Conservation (phyloP, 2,329 filamentous ascomycete genomes). For the Fonsecaea monophora region DNA sequence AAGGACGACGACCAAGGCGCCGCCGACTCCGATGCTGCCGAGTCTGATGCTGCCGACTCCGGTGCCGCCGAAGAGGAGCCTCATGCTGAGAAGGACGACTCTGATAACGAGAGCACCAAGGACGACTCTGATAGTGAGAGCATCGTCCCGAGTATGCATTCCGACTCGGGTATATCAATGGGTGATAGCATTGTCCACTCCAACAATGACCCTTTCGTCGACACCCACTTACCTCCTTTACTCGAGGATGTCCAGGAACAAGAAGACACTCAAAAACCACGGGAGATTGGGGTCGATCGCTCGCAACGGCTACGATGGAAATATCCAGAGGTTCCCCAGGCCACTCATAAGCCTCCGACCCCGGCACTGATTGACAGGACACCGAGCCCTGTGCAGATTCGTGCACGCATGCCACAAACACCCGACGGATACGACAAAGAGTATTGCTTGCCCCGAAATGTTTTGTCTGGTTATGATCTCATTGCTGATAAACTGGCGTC, state of each 20-base stretch:
- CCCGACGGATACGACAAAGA: constrained; percentile 13
- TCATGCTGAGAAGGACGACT: constrained; percentile 8
- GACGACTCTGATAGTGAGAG: constrained; percentile 37
- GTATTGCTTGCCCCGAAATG: constrained; percentile 9
- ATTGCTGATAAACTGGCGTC: constrained; percentile 63
- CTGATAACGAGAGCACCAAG: not conserved
- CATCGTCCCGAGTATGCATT: constrained; percentile 41
- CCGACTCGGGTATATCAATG: constrained; percentile 47
- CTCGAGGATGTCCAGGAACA: constrained; percentile 26
- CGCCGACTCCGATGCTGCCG: not conserved
- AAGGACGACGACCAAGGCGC: constrained; percentile 29
- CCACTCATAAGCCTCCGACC: constrained; percentile 24
- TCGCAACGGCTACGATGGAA: constrained; percentile 26
- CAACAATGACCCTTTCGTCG: constrained; percentile 16
- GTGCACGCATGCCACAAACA: constrained; percentile 6
- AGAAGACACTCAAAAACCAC: constrained; percentile 13
- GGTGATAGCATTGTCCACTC: constrained; percentile 41
- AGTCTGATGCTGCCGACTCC: not conserved
- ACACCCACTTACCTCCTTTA: constrained; percentile 27
- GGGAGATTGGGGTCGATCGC: constrained; percentile 10
- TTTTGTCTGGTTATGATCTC: constrained; percentile 60
- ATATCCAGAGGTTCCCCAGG: constrained; percentile 31
- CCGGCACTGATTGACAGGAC: constrained; percentile 8
- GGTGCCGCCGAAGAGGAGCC: constrained; percentile 4
- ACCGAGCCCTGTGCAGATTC: constrained; percentile 24